Conservation (phyloP, 495 filamentous ascomycete species). For the Penicillium atrosanguineum region DNA sequence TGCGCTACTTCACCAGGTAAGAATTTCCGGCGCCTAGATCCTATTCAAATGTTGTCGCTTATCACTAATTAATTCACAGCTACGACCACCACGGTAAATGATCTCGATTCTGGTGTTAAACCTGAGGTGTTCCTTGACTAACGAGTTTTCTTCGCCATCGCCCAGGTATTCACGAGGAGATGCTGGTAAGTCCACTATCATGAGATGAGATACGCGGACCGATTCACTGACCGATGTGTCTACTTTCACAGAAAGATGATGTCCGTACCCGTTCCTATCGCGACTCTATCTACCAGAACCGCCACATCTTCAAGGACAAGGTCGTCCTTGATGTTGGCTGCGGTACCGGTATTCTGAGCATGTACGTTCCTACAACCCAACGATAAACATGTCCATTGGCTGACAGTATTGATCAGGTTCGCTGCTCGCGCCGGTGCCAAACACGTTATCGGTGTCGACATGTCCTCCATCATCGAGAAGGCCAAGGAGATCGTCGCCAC, state of each 20-base stretch:
- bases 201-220: not conserved
- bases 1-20: constrained; percentile 96
- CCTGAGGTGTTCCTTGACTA: constrained; percentile 7
- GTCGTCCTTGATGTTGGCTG: constrained; percentile 97
- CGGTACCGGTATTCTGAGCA: constrained; percentile 86
- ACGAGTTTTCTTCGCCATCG: constrained; percentile 20
- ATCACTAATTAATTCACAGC: constrained; percentile 48
- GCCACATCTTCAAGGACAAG: constrained; percentile 95
- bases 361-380: constrained; percentile 50
- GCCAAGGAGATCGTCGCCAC: constrained; percentile 84
- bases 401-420: constrained; percentile 62
- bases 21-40: constrained; percentile 12
- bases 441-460: constrained; percentile 94
- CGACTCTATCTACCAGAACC: constrained; percentile 94
- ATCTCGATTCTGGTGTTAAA: not conserved
- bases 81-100: constrained; percentile 90
- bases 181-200: constrained; percentile 69
- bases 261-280: constrained; percentile 94
- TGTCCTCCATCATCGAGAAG: constrained; percentile 95
- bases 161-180: constrained; percentile 94
- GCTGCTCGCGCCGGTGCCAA: constrained; percentile 90
- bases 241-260: constrained; percentile 80
- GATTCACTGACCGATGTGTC: constrained; percentile 14
- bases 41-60: constrained; percentile 19
- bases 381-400: constrained; percentile 1